Base-by-base conservation (phyloP, 116 monocot species). In the Zostera marina region DNA sequence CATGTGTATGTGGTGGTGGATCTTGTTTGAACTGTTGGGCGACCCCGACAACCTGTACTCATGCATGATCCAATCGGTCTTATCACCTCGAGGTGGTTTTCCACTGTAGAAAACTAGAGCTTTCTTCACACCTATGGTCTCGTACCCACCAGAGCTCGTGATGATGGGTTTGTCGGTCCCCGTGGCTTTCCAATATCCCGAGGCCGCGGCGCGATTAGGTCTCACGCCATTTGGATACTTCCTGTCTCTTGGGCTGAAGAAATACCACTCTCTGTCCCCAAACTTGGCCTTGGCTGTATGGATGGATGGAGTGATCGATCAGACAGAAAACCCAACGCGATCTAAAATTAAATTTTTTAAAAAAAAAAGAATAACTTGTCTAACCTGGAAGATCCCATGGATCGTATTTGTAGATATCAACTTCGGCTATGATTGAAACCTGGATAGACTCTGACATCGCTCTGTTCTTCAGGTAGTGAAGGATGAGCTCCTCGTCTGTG, bases 21-120 rank as follows among this genome's bases (percentile, higher is more conserved):
- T 13, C 24, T 10, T 11, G 14, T 8, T 9, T 3, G 47, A 42
- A 8, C 0, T 19, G 22, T 19, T 17, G 42, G 32, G 9, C 0
- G 45, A 17, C 5, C 74, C 74, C 22, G 69, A 69, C 22, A 88
- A 73, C n/a, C 87, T 63, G 57, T 87, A 87, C 67, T 87, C 87
- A 52, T 87, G 87, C 87, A 87, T 88, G 75, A 83, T 80, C 88
- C 88, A 88, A 20, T 78, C 71, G 39, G 77, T 88, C 58, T 83
- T 83, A 41, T 68, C 55, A 0, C 84, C 84, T 38, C 64, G 76
- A 43, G 84, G 84, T 5, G 79, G 74, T 53, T 62, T 68, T 9
- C 79, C 79, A 43, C 56, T 64, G 61, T 79, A 74, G 64, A 79
- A 79, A 14, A 79, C 79, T n/a, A 79, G 55, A 13, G 75, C 71